Evolutionary conservation across 306 rosid genomes (phyloP), one percentile per base, ranked within the genome.

Genomic region (Fagus crenata): DNA sequence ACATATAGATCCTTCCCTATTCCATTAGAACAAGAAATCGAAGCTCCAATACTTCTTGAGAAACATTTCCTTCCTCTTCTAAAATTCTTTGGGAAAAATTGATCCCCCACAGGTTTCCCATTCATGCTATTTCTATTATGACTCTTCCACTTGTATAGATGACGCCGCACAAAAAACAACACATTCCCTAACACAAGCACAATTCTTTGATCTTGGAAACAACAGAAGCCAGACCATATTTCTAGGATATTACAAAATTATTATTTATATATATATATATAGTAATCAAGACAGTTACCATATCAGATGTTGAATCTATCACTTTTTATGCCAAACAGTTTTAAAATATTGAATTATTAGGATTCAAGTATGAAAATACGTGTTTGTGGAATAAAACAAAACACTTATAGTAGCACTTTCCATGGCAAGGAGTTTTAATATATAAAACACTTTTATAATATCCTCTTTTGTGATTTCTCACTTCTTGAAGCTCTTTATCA

Each of bases 161-260:
- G 80, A 68, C 43, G 76, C 67, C 77, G 73, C 60, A 55, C 71
- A 63, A 76, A 79, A 81, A 56, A 83, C 28, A 78, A 59, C 33
- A 41, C 80, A 53, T 75, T 87, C 75, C 91, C 95, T 90, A 82
- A 31, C 43, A 81, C 72, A 82, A 42, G 32, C 75, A 65, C 74
- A 49, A 33, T 72, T 78, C 13, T 77, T 7, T 35, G 39, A 53
- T 70, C 32, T 78, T 17, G 6, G 36, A 68, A 43, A 65, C 14
- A 36, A 17, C 39, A 65, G n/a, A 37, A 31, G 71, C 2, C 40
- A 37, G 49, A 17, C 49, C 71, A 2, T 3, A 65, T 65, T 37
- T 17, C 39, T 17, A 32, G 49, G 32, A 37, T 65, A 15, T 17
- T 37, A 36, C 28, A 17, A 33, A 1, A 17, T 17, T 39, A 65